Percentiles rank a stretch among this genome's conserved stretches.
These are phyloP conservation scores for Yarrowia porcina DNA, from an alignment of 805 yeast genomes.

Conservation along the genomic window DNA sequence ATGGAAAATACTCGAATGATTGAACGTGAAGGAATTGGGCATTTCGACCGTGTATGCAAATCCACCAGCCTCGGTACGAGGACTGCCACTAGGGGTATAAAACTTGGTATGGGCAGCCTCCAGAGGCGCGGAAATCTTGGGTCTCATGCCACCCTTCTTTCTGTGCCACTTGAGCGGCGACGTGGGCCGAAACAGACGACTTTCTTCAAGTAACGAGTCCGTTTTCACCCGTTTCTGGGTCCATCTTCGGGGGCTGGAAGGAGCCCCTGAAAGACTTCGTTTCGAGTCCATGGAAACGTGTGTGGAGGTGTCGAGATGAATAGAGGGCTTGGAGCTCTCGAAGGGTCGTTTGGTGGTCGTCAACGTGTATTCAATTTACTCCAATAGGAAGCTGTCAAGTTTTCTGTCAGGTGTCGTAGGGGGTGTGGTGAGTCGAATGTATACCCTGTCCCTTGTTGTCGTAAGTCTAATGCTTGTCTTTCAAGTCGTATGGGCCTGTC, in stretches of 20 bases:
- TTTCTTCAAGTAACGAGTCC: constrained; percentile 3
- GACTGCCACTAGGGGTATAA: background rate
- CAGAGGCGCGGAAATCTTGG: background rate
- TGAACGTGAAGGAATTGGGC: constrained; percentile 10
- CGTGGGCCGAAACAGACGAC: constrained; percentile 7
- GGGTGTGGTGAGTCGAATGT: too few relatives aligned
- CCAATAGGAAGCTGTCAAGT: background rate
- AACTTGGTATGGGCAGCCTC: background rate
- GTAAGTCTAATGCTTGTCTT: background rate
- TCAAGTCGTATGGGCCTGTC: too few relatives aligned
- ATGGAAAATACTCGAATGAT: constrained; percentile 18
- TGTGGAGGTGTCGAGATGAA: background rate
- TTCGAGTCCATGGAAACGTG: constrained; percentile 2
- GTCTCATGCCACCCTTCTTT: background rate
- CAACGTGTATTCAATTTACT: background rate
- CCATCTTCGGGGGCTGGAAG: constrained; percentile 1
- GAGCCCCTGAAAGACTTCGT: constrained; percentile 1
- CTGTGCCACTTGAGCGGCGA: constrained; percentile 23
- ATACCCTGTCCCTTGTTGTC: too few relatives aligned
- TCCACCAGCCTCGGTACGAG: background rate
- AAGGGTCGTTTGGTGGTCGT: background rate
- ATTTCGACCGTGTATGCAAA: background rate
- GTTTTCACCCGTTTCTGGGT: constrained; percentile 14
- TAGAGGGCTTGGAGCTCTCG: background rate
- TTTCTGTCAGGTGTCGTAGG: background rate